Base-by-base conservation (phyloP, 2,329 filamentous ascomycete species). In the Pestalotiopsis sp. region DNA sequence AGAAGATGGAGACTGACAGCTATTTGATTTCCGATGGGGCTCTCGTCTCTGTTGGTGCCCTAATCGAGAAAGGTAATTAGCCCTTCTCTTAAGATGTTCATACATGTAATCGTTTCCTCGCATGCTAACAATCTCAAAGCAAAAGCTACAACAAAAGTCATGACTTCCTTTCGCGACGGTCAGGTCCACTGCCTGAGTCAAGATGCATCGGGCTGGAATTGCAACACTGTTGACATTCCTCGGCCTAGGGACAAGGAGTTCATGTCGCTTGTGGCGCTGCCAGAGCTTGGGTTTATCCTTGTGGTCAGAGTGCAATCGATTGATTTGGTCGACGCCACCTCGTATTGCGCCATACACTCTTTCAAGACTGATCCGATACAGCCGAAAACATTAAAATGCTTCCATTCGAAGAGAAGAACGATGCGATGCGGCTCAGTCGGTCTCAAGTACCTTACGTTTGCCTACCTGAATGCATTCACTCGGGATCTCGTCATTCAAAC, bases 401-500 rank as follows among this genome's bases (percentile, higher is more conserved):
- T 90, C 67, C 87, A 89, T 73, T 85, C 86, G 1, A 79, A 80
- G 58, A 84, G 80, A 67, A 82, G 83, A 61, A 81, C 80, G 68
- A 88, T 85, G 68, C 80, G 82, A 66, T 89, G 86, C 59, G 86
- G 85, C 14, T 84, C 84, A 1, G 79, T 84, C 1, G 87, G 89
- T 0, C 78, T 94, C 1, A 83, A 83, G 35, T 89, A 85, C 14
- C 81, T 94, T n/a, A 89, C 87, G 0, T 78, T 94, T 24, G 87
- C 86, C 13, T 93, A 93, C 74, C 84, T 84, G 3, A 85, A 87
- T 68, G 80, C 82, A 3, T 86, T 88, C 22, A 87, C 86, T 0
- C 85, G 87, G 11, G 85, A 90, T 62, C 88, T 90, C 67, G 82
- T 92, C 22, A 81, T 93, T 70, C 89, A 92, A 65, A 90, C 85